Evolutionary conservation across 371 early-diverging fungal species (phyloP).

Genomic region (Dentiscutata heterogama): DNA sequence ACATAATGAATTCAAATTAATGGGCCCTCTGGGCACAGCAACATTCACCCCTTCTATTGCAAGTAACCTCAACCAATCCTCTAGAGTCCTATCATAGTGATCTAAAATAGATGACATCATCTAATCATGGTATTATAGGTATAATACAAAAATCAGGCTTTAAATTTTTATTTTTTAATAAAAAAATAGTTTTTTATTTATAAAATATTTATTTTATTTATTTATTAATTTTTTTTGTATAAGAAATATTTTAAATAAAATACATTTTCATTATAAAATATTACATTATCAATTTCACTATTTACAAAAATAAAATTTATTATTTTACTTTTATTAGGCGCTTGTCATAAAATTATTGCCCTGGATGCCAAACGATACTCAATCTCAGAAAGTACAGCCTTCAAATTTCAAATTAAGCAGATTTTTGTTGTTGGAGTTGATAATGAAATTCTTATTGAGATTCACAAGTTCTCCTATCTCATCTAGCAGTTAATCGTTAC

Average conservation of each 20-base stretch:
- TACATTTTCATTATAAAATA: too few relatives aligned
- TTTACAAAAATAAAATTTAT: too few relatives aligned
- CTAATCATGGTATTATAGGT: too few relatives aligned
- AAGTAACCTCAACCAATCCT: slow-evolving; percentile 15
- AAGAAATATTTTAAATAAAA: too few relatives aligned
- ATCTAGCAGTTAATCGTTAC: not conserved
- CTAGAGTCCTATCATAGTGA: too few relatives aligned
- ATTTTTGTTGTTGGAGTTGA: slow-evolving; percentile 15
- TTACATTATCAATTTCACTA: too few relatives aligned
- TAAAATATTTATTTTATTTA: too few relatives aligned
- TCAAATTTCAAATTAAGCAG: not conserved
- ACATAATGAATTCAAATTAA: not conserved
- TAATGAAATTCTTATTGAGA: slow-evolving; percentile 6
- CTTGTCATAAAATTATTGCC: slow-evolving; percentile 2
- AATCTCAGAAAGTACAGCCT: slow-evolving; percentile 1
- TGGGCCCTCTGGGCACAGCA: not conserved
- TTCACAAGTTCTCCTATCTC: slow-evolving; percentile 5
- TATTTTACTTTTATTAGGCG: not conserved
- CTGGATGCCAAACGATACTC: not conserved
- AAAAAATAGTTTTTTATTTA: too few relatives aligned
- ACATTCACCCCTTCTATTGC: not conserved
- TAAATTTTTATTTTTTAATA: too few relatives aligned
- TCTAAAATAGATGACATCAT: too few relatives aligned
- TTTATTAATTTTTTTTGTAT: too few relatives aligned
- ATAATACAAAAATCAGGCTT: too few relatives aligned